Conservation (phyloP, 2,329 filamentous ascomycete genomes). For the Colletotrichum incanum region DNA sequence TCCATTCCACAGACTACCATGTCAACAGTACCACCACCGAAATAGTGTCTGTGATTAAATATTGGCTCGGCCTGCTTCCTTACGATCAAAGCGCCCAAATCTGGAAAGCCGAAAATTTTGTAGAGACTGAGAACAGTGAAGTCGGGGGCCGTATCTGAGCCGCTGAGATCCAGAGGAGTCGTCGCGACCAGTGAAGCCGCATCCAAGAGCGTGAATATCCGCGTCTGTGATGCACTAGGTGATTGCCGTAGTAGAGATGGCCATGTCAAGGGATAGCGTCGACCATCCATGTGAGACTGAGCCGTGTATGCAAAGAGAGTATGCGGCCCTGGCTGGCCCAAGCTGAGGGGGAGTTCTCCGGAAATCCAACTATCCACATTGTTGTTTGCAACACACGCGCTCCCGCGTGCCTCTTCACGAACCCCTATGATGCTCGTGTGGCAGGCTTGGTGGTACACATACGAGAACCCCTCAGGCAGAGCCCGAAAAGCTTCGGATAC, state of each 20-base stretch:
- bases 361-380: conserved; percentile 78
- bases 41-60: conserved; percentile 82
- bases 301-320: conserved; percentile 51
- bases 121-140: conserved; percentile 92
- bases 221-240: not conserved
- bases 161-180: conserved; percentile 79
- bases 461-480: conserved; percentile 80
- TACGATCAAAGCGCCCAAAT: conserved; percentile 88
- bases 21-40: conserved; percentile 95
- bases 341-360: conserved; percentile 52
- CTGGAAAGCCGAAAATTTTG: conserved; percentile 98
- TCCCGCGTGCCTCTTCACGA: conserved; percentile 77
- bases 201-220: conserved; percentile 57
- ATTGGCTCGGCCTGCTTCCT: conserved; percentile 77
- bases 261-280: conserved; percentile 71
- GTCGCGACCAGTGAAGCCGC: conserved; percentile 88
- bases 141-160: conserved; percentile 77
- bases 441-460: conserved; percentile 85
- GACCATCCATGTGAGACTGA: conserved; percentile 44
- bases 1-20: conserved; percentile 85
- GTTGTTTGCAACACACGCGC: conserved; percentile 76
- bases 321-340: conserved; percentile 47
- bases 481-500: conserved; percentile 84
- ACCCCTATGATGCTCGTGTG: conserved; percentile 92
- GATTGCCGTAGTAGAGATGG: conserved; percentile 57